Percentiles rank a stretch among this genome's conserved stretches.
phyloP scores from a whole-genome alignment of 305 asterid species.

The Salvia sclarea region DNA sequence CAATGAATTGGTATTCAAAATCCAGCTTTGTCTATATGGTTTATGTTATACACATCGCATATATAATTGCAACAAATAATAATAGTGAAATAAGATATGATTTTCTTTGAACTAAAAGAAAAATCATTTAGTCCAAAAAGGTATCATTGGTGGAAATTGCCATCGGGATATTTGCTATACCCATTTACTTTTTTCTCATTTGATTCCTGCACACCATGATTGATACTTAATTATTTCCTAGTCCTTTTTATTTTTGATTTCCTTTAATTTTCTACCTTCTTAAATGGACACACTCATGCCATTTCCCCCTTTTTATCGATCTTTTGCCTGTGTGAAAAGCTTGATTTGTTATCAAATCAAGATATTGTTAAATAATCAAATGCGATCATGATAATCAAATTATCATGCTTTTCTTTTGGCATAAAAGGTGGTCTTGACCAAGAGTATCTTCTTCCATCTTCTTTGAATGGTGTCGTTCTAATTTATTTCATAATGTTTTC shows the following conservation, averaged over 20 bases:
- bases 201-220: not conserved
- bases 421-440: slow-evolving; percentile 2
- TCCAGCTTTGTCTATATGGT: not conserved
- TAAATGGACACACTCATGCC: not conserved
- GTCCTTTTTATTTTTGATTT: slow-evolving; percentile 1
- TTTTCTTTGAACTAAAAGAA: not conserved
- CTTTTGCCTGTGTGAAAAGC: not conserved
- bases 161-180: not conserved
- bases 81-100: not conserved
- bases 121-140: not conserved
- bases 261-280: not conserved
- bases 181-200: not conserved
- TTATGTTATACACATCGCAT: not conserved
- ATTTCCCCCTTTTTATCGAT: not conserved
- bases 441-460: not conserved
- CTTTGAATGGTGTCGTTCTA: not conserved
- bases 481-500: not conserved
- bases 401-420: not conserved
- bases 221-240: slow-evolving; percentile 11
- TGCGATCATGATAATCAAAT: not conserved
- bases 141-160: slow-evolving; percentile 14
- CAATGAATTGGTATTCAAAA: not conserved
- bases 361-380: not conserved
- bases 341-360: not conserved
- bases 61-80: not conserved